phyloP scores from a whole-genome alignment of 2,329 filamentous ascomycete genomes.

The Neonectria coccinea region DNA sequence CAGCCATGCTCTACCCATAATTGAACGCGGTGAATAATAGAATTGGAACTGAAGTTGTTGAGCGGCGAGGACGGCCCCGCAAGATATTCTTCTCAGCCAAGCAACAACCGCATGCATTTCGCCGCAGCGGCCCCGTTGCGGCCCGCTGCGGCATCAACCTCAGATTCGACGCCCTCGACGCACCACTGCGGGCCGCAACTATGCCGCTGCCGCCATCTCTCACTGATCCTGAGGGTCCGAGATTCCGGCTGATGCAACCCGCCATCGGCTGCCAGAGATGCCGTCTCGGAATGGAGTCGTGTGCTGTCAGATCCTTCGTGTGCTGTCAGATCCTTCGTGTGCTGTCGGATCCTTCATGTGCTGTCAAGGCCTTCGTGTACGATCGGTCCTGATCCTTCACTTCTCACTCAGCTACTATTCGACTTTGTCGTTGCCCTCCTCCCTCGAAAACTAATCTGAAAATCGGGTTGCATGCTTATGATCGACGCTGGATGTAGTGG shows the following conservation, averaged over 20 bases:
- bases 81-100: background rate
- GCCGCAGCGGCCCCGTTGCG: background rate
- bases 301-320: background rate
- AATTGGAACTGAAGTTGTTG: slow-evolving; percentile 4
- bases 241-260: background rate
- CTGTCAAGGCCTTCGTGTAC: too few relatives aligned
- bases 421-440: too few relatives aligned
- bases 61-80: background rate
- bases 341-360: background rate
- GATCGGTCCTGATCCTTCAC: background rate
- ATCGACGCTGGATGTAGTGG: too few relatives aligned
- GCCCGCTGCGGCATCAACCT: slow-evolving; percentile 1
- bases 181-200: slow-evolving; percentile 5
- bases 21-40: background rate
- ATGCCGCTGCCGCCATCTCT: background rate
- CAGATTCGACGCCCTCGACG: background rate
- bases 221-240: background rate
- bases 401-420: too few relatives aligned
- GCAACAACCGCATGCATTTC: background rate
- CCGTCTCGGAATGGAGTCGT: background rate
- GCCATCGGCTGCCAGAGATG: slow-evolving; percentile 1
- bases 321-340: background rate
- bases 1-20: background rate
- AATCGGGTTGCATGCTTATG: too few relatives aligned
- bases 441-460: too few relatives aligned